Evolutionary conservation across 495 filamentous ascomycete genomes (phyloP), one percentile per base, ranked within the genome.

Genomic region (Daldinia vernicosa): DNA sequence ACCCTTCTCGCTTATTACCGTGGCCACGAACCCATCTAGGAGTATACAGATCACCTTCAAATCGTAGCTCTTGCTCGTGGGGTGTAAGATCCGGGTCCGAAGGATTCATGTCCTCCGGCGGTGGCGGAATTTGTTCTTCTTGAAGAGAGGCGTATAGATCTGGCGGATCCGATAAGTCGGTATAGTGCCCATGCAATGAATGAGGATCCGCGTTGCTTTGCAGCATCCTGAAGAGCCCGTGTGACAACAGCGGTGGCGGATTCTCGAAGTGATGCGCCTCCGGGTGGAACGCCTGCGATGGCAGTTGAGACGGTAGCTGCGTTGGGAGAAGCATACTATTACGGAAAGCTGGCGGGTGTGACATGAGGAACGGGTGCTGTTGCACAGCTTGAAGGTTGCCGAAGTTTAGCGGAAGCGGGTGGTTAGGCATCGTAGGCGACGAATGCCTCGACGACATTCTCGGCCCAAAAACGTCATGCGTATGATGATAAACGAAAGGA

Each of bases 1-100:
- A 94, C 6, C 92, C 91, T 78, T 94, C 92, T 33, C 91, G 88
- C 80, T 92, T 92, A 80, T 92, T 92, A 14, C 92, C 91, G 69
- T 91, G 89, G 17, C 91, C 91, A 39, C 91, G 89, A 22, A 93
- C 90, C 89, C 90, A 94, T 54, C 80, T 84, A 2, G 91, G 92
- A 2, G 91, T 93, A 79, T 94, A 93, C 54, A 93, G 78, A 63
- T 94, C 91, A 40, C 89, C 90, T 56, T 89, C 88, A 63, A 93
- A 94, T 32, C 91, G 84, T n/a, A 92, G 80, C 55, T 92, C 90
- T 78, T 94, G 91, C 75, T 91, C 90, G 66, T 90, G 89, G 12
- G 90, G 90, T 17, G 85, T 80, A 63, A 92, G 81, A 51, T 92
- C 89, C 3, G 88, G 89, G 69, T 93, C 89, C 6, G 82, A 83